A percentile compares a stretch with the other conserved stretches of the same genome.
Conservation (phyloP, 495 filamentous ascomycete genomes). For the Astrocystis sublimbata region DNA sequence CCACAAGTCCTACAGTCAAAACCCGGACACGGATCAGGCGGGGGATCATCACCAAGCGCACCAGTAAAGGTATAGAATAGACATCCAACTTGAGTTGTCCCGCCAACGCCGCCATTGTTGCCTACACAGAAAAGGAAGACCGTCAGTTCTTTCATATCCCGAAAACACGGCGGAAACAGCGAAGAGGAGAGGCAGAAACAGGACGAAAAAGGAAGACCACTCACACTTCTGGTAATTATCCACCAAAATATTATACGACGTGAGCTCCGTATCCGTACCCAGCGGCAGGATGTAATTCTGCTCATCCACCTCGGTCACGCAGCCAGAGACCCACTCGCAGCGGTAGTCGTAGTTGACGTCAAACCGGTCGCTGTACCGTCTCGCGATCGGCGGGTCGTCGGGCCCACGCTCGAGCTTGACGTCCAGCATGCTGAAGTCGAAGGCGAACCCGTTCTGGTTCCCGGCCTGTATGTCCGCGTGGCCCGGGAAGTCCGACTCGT, state of each 20-base stretch:
- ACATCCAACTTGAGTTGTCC: slow-evolving; percentile 3
- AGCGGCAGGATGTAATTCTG: not conserved
- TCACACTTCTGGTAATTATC: slow-evolving; percentile 4
- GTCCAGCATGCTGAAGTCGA: not conserved
- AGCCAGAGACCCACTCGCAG: not conserved
- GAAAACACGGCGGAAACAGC: too few species aligned
- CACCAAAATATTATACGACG: not conserved
- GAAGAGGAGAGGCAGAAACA: not conserved
- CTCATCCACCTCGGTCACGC: not conserved
- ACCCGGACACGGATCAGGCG: too few species aligned
- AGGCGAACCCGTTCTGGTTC: not conserved
- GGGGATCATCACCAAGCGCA: slow-evolving; percentile 12
- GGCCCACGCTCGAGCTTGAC: not conserved
- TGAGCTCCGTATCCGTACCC: not conserved
- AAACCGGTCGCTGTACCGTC: not conserved
- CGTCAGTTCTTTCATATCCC: too few species aligned
- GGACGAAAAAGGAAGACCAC: not conserved
- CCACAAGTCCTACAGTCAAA: too few species aligned
- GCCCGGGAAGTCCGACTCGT: slow-evolving; percentile 1
- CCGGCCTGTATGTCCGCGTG: slow-evolving; percentile 2
- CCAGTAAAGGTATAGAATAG: not conserved
- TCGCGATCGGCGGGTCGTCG: not conserved
- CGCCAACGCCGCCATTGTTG: slow-evolving; percentile 6
- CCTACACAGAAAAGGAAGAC: not conserved
- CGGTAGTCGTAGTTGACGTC: slow-evolving; percentile 6